Evolutionary conservation across 2,329 filamentous ascomycete species (phyloP).

Genomic region (Colletotrichum melonis): DNA sequence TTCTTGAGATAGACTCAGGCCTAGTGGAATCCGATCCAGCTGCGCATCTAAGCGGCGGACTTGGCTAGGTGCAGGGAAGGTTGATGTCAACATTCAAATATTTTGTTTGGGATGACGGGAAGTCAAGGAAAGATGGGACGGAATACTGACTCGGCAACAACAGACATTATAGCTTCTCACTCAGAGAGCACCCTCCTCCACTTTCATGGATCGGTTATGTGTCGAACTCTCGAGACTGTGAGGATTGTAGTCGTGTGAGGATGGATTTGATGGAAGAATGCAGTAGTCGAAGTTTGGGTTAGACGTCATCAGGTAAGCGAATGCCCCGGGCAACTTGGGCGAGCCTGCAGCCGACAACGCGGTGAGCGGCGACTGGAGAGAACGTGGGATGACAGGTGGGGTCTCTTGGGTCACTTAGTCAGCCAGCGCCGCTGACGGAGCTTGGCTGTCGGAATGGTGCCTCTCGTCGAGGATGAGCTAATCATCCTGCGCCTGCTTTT

Average conservation of each 20-base stretch:
- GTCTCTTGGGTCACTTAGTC: constrained; percentile 15
- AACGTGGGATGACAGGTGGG: constrained; percentile 21
- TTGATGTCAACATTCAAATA: constrained; percentile 22
- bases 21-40: constrained; percentile 71
- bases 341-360: not conserved
- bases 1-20: constrained; percentile 37
- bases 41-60: constrained; percentile 73
- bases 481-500: not conserved
- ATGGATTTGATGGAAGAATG: not conserved
- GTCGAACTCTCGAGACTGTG: constrained; percentile 1
- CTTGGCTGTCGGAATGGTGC: constrained; percentile 1
- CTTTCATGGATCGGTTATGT: constrained; percentile 20
- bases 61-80: constrained; percentile 56
- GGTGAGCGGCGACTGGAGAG: constrained; percentile 1
- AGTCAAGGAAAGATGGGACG: constrained; percentile 19
- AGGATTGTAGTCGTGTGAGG: constrained; percentile 26
- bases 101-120: constrained; percentile 28
- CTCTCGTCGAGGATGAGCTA: not conserved
- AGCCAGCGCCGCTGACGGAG: constrained; percentile 28
- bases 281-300: constrained; percentile 17
- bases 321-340: constrained; percentile 28
- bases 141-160: constrained; percentile 59
- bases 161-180: constrained; percentile 49
- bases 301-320: constrained; percentile 34
- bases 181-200: constrained; percentile 33